Base-by-base conservation (phyloP, 768 basidiomycete species). In the Boletus vinaceobasis region DNA sequence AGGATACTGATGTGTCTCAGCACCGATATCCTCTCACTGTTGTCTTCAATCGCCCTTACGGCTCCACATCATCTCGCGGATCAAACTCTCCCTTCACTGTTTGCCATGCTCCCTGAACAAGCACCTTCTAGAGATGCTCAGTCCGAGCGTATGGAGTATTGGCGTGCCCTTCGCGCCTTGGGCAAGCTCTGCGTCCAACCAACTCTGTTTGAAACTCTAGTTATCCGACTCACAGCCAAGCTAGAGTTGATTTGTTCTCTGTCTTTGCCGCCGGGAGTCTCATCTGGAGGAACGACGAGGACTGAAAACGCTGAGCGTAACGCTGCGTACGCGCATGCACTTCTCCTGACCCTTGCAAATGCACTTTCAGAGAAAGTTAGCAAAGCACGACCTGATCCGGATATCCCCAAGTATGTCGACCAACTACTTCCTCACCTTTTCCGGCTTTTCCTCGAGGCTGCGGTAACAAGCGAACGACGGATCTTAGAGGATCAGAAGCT, bases 321-420 rank as follows among this genome's bases (percentile, higher is more conserved):
- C n/a, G 84, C 90, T 0, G 89, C 93, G 11, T 98, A 96, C 66
- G 86, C 84, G 1, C 91, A 93, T 71, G 84, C 93, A 31, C 77
- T 98, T 32, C 78, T 98, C 46, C 75, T 79, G 46, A 83, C 88
- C 0, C 71, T 98, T 7, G 76, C 78, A 2, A 79, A 83, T 39
- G 84, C 87, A 0, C 69, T 98, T 15, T 62, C 71, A 10, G 61
- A 58, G 17, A 89, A 89, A 68, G 73, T 78, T 7, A 70, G 74
- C 33, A 66, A 66, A 50, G 26, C 43, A 46, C 71, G 64, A 26
- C 77, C 76, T 33, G 84, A 96, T 66, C 65, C 73, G 0, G 97
- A 98, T 65, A 78, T 98, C 17, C 71, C 80, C 0, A 92, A 88
- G 70, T 93, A 93, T 64, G 77, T 87, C 35, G 90, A 97, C 59